phyloP scores from a whole-genome alignment of 2,329 filamentous ascomycete species.

The Ascochyta fabae region DNA sequence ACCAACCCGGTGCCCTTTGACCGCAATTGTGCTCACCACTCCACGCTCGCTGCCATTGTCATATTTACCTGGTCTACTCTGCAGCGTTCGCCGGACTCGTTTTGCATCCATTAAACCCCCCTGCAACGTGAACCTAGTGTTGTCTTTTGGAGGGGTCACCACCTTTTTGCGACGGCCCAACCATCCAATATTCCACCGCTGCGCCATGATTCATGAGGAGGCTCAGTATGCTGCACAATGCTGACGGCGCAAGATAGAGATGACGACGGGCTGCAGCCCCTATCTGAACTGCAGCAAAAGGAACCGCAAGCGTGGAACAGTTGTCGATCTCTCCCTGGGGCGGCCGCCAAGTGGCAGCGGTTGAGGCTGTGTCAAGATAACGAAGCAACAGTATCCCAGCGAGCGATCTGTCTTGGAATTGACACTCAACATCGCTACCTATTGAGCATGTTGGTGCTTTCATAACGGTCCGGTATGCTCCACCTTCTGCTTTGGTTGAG shows the following conservation, averaged over 20 bases:
- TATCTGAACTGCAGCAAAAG: conserved; percentile 18
- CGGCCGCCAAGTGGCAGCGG: conserved; percentile 5
- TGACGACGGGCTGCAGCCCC: conserved; percentile 9
- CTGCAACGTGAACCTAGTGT: background rate
- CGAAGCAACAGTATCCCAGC: conserved; percentile 14
- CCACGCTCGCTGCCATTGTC: background rate
- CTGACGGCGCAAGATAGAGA: background rate
- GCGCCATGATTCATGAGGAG: conserved; percentile 9
- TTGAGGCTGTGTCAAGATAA: conserved; percentile 23
- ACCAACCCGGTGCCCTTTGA: conserved; percentile 1
- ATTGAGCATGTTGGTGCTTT: background rate
- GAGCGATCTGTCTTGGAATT: conserved; percentile 15
- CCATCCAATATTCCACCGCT: conserved; percentile 1
- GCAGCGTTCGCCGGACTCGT: background rate
- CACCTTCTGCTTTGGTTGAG: background rate
- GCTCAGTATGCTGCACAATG: conserved; percentile 5
- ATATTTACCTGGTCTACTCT: background rate
- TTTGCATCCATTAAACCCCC: background rate
- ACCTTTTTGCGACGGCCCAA: conserved; percentile 3
- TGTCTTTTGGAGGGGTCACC: background rate
- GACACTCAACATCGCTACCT: conserved; percentile 5
- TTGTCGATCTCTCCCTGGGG: conserved; percentile 7
- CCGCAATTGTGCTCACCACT: conserved; percentile 1
- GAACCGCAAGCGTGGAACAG: conserved; percentile 16
- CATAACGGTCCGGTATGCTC: background rate